Base-by-base conservation (phyloP, 1,139 yeast species). In the Sugiyamaella castrensis region DNA sequence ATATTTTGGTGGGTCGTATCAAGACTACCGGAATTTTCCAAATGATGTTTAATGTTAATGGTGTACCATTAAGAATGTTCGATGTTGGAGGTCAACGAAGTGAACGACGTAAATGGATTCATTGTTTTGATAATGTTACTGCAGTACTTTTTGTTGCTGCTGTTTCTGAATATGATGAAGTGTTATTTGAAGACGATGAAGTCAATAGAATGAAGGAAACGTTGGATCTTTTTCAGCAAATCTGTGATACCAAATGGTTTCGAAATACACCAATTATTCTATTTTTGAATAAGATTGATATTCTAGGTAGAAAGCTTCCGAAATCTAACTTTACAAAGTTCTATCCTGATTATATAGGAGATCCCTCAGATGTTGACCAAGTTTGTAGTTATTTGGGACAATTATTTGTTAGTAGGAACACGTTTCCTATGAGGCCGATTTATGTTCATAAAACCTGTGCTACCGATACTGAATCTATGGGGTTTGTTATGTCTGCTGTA, bases 51-150 rank as follows among this genome's bases (percentile, higher is more conserved):
- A 75, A 75, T 52, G 81, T 91, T 53, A 57, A 59, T 76, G 85
- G 57, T 73, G 61, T 83, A 9, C 81, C 76, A 53, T 82, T 91
- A 62, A 82, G 81, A 59, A 87, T 94, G 42, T 73, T 89, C 50
- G 99, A 92, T 71, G 98, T 96, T 5, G 99, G 99, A 43, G 99
- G 99, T 1, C 98, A 92, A 69, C 74, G 98, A 51, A 81, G 91
- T 37, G 98, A 92, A 68, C 77, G 98, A 51, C 82, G 84, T 58
- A 92, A 92, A 65, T 92, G 98, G 98, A 87, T 92, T 53, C 96
- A 91, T 65, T 87, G 96, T 63, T 92, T 94, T 68, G 95, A 91
- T 62, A 88, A 87, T 56, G 89, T 92, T 49, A 86, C 96, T 0
- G 88, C 95, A 1, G 84, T 94, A 1, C 68, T 92, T 34, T 92